Evolutionary conservation across 305 asterid species (phyloP).

Genomic region (Solanum chacoense): DNA sequence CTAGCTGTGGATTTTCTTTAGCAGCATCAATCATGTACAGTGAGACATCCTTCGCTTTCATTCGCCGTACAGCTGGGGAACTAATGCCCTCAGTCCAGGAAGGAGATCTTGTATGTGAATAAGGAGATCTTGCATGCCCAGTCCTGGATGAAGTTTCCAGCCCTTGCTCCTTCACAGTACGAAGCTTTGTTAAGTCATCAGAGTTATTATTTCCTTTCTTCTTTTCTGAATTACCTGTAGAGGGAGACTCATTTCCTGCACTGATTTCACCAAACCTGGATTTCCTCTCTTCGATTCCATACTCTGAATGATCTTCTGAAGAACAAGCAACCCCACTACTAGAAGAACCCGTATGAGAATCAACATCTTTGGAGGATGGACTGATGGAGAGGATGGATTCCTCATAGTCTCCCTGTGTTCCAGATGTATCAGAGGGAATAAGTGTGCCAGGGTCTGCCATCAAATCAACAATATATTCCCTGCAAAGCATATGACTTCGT

Average conservation of each 20-base stretch:
- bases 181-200: slow-evolving; percentile 17
- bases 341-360: slow-evolving; percentile 34
- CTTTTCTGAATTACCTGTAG: slow-evolving; percentile 19
- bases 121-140: slow-evolving; percentile 21
- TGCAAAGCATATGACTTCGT: slow-evolving; percentile 18
- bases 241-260: slow-evolving; percentile 20
- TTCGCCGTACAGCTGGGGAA: slow-evolving; percentile 71
- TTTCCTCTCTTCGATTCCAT: slow-evolving; percentile 16
- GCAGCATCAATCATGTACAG: slow-evolving; percentile 93
- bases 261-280: slow-evolving; percentile 23
- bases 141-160: slow-evolving; percentile 33
- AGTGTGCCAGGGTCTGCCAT: slow-evolving; percentile 98
- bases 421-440: slow-evolving; percentile 81
- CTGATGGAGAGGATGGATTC: slow-evolving; percentile 24
- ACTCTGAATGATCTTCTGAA: slow-evolving; percentile 23
- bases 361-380: slow-evolving; percentile 20
- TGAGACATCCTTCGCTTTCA: slow-evolving; percentile 86
- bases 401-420: slow-evolving; percentile 28
- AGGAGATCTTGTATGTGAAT: slow-evolving; percentile 76
- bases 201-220: slow-evolving; percentile 15
- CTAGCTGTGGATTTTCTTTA: slow-evolving; percentile 87
- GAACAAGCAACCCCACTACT: slow-evolving; percentile 32
- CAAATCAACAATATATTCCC: slow-evolving; percentile 92
- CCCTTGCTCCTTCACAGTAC: slow-evolving; percentile 16
- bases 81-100: slow-evolving; percentile 98